phyloP scores from a whole-genome alignment of 2,329 filamentous ascomycete genomes.

The Calcarisporium arbuscula region DNA sequence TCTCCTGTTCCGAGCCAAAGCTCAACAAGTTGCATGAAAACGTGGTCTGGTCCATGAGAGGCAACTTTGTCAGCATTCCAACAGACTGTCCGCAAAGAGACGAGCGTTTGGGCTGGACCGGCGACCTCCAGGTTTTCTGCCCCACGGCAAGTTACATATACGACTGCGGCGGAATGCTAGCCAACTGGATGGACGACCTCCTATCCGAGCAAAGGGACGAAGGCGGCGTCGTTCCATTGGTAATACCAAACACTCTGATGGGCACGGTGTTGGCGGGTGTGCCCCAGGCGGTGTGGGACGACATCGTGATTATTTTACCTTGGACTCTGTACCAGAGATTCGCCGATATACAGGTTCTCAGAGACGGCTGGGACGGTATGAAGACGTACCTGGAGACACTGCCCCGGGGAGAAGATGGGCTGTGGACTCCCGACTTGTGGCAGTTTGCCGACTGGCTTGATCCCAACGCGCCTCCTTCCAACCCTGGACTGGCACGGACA shows the following conservation, averaged over 20 bases:
- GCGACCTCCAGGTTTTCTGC: slow-evolving; percentile 43
- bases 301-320: slow-evolving; percentile 33
- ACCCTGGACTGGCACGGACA: slow-evolving; percentile 32
- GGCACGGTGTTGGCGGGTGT: slow-evolving; percentile 11
- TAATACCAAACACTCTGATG: slow-evolving; percentile 21
- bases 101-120: slow-evolving; percentile 48
- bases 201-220: slow-evolving; percentile 21
- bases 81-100: slow-evolving; percentile 54
- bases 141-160: slow-evolving; percentile 48
- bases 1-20: slow-evolving; percentile 43
- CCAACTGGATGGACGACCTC: slow-evolving; percentile 43
- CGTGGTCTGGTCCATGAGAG: slow-evolving; percentile 49
- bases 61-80: slow-evolving; percentile 51
- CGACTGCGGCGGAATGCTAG: slow-evolving; percentile 43
- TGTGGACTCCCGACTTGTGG: slow-evolving; percentile 31
- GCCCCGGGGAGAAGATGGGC: slow-evolving; percentile 22
- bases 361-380: slow-evolving; percentile 30
- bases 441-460: slow-evolving; percentile 45
- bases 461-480: slow-evolving; percentile 34
- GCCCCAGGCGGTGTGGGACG: slow-evolving; percentile 30
- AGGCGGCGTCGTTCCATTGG: slow-evolving; percentile 18
- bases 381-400: too few relatives aligned
- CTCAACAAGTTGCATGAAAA: slow-evolving; percentile 51
- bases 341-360: slow-evolving; percentile 28
- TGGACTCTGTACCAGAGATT: slow-evolving; percentile 33